Evolutionary conservation across 352 stramenopile species (phyloP), one percentile per base, ranked within the genome.

Genomic region (Globisporangium carolinianum): DNA sequence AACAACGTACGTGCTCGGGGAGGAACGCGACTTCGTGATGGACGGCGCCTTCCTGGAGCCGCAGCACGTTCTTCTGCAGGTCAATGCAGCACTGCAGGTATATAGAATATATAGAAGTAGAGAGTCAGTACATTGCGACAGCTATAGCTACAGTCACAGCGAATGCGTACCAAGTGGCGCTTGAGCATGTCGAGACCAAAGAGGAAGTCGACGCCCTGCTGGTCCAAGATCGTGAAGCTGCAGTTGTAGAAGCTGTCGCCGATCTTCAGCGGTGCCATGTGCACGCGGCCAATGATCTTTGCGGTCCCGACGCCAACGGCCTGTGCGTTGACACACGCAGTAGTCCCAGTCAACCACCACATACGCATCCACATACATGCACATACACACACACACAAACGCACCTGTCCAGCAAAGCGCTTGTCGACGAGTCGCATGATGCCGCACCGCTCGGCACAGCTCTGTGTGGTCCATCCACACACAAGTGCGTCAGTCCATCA

Each of bases 151-250:
- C 42, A 47, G 11, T 8, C 42, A 6, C 41, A 45, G 41, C 41
- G 14, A 32, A 32, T 32, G 7, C 58, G 46, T 60, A 91, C 83
- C 75, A 93, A 87, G 83, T 99, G 95, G 15, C 96, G 87, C 72
- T 98, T 98, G 15, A 99, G 81, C 96, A 99, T 99, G 68, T 99
- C 96, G 47, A 99, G 78, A 9, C 97, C 97, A 58, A 99, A 97
- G 8, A 99, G 71, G 63, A 99, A 98, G 63, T 99, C 96, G 47
- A 99, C 97, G 64, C 97, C 84, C 81, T 90, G 75, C 42, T 95
- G 82, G 54, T 96, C 86, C 49, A 96, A 53, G 66, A 96, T 96
- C 15, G 96, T 98, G 57, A 99, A 97, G 61, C 83, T 97, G 76
- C 91, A 97, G 60, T 92, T 94, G 72, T 96, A 97, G 54, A 94